phyloP scores from a whole-genome alignment of 2,329 filamentous ascomycete species.

The Neofusicoccum umdonicola region DNA sequence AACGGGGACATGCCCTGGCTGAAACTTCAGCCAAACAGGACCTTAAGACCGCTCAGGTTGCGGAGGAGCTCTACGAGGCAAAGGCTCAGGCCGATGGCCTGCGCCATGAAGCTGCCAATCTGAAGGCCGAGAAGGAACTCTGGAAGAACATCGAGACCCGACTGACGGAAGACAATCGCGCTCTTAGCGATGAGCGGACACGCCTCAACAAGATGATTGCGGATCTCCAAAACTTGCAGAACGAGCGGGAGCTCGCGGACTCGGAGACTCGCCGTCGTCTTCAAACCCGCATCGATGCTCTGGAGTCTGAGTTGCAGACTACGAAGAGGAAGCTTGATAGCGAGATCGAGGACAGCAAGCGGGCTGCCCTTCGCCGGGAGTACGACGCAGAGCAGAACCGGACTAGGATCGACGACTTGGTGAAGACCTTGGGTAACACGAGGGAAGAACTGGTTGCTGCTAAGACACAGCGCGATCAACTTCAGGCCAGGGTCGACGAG shows the following conservation, averaged over 20 bases:
- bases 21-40: constrained; percentile 89
- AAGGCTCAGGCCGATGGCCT: constrained; percentile 80
- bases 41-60: constrained; percentile 82
- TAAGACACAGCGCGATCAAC: constrained; percentile 84
- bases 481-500: constrained; percentile 86
- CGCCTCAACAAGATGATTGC: constrained; percentile 79
- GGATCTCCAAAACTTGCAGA: constrained; percentile 83
- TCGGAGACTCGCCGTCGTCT: constrained; percentile 77
- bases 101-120: constrained; percentile 84
- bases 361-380: constrained; percentile 78
- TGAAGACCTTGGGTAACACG: constrained; percentile 71
- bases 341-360: constrained; percentile 81
- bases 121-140: constrained; percentile 91
- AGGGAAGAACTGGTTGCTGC: constrained; percentile 83
- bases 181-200: constrained; percentile 76
- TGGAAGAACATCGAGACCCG: constrained; percentile 93
- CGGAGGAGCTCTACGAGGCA: constrained; percentile 87
- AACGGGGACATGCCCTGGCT: constrained; percentile 71
- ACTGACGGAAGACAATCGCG: constrained; percentile 83
- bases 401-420: constrained; percentile 89
- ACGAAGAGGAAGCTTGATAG: constrained; percentile 81
- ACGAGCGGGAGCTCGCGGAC: constrained; percentile 84
- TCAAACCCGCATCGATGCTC: constrained; percentile 70
- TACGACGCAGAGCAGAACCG: constrained; percentile 86
- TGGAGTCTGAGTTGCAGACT: constrained; percentile 75